phyloP scores from a whole-genome alignment of 495 filamentous ascomycete species.

The Clavariopsis aquatica region DNA sequence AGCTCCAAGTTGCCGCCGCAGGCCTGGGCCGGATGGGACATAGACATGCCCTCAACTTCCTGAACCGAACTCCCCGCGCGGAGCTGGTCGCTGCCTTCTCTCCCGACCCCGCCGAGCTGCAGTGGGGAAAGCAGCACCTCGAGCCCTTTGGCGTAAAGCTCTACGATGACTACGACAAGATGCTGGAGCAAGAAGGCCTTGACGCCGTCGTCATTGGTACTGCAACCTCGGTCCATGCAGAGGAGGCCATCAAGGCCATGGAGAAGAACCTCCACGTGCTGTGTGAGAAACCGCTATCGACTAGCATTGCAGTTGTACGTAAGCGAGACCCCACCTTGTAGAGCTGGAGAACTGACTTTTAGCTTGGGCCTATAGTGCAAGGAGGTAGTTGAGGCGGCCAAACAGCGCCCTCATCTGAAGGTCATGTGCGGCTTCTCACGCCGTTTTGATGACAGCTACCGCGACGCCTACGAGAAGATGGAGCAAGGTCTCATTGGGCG shows the following conservation, averaged over 20 bases:
- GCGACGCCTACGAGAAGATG: conserved; percentile 53
- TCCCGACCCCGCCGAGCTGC: conserved; percentile 23
- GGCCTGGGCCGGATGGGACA: conserved; percentile 37
- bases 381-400: conserved; percentile 53
- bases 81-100: conserved; percentile 35
- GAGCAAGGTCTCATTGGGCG: conserved; percentile 53
- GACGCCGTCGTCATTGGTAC: conserved; percentile 57
- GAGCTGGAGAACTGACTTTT: conserved; percentile 9
- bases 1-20: conserved; percentile 34
- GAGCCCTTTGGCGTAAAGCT: conserved; percentile 35
- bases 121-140: conserved; percentile 24
- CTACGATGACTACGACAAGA: conserved; percentile 58
- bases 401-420: conserved; percentile 54
- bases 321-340: conserved; percentile 9
- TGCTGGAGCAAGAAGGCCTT: conserved; percentile 58
- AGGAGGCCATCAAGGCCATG: conserved; percentile 60
- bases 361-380: conserved; percentile 15
- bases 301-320: conserved; percentile 56
- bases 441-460: conserved; percentile 60
- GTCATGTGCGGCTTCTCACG: conserved; percentile 63
- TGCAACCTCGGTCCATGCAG: conserved; percentile 58
- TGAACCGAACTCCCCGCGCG: conserved; percentile 28
- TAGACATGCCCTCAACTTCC: conserved; percentile 33
- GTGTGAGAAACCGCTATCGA: conserved; percentile 59
- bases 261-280: conserved; percentile 56